A percentile compares a stretch with the other conserved stretches of the same genome.
Conservation (phyloP, 192 early-diverging fungal genomes). For the Funneliformis geosporum region DNA sequence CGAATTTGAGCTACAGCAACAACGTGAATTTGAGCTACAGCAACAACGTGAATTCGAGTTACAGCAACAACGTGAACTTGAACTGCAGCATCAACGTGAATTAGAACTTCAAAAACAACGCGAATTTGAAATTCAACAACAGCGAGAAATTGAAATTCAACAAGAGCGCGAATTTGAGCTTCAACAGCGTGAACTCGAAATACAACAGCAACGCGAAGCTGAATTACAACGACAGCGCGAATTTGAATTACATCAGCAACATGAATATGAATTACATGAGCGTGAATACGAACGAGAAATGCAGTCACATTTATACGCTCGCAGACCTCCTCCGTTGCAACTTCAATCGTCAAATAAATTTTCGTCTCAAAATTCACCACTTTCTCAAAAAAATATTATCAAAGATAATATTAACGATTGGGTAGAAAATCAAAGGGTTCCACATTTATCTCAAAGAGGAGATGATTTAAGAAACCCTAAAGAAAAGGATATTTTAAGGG, state of each 20-base stretch:
- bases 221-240: slow-evolving; percentile 3
- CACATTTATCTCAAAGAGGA: background rate
- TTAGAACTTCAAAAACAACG: background rate
- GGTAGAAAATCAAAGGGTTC: slow-evolving; percentile 7
- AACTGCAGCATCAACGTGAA: background rate
- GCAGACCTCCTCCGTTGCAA: background rate
- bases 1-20: slow-evolving; percentile 10
- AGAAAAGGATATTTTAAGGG: background rate
- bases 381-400: background rate
- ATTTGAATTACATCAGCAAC: background rate
- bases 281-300: slow-evolving; percentile 9
- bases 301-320: background rate
- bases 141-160: background rate
- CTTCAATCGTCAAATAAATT: slow-evolving; percentile 6
- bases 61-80: background rate
- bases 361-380: background rate
- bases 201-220: background rate
- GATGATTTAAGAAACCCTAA: background rate
- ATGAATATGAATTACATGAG: slow-evolving; percentile 10
- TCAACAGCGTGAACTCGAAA: slow-evolving; percentile 14
- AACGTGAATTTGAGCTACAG: background rate
- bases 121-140: slow-evolving; percentile 6
- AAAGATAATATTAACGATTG: slow-evolving; percentile 24
- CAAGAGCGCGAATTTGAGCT: slow-evolving; percentile 12
- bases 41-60: background rate